Base-by-base conservation (phyloP, 2,329 filamentous ascomycete genomes). In the Aureobasidium namibiae region DNA sequence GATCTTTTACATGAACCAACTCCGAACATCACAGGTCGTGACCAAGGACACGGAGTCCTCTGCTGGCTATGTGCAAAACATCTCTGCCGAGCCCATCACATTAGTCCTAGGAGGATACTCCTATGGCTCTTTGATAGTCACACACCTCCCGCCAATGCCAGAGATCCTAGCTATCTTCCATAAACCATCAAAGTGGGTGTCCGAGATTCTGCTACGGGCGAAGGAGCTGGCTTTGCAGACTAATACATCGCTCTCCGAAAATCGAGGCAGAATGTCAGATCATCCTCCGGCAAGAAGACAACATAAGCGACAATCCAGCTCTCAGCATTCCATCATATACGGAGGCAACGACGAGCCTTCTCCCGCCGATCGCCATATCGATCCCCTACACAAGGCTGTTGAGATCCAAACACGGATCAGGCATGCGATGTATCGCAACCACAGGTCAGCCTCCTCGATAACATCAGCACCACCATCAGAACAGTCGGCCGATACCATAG, bases 81-180 rank as follows among this genome's bases (percentile, higher is more conserved):
- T 36, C 61, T 4, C 39, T 31, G 31, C 39, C 4, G 26, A 38
- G 14, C 42, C 61, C 1, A 63, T 74, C 14, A 66, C 68, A 34
- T 63, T 86, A 0, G 66, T 96, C 5, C 76, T 94, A 7, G 87
- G 82, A 1, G 92, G 92, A 13, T 96, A 96, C 71, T 96, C 91
- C 0, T 96, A 96, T 71, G 94, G 94, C 44, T 89, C 90, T 4
- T 81, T 96, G 68, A 82, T 97, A 39, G 85, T 90, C 2, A 84
- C 82, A 0, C 84, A 87, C 60, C 79, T 95, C 0, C 89, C 90
- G 0, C 77, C 84, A 0, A 73, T 78, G 0, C 61, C 71, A 0
- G 67, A 67, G 0, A 82, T 95, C 29, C 72, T 90, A 24, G 70
- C 78, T 1, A 73, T 80, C 1, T 90, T 94, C 65, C 68, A 74